Evolutionary conservation across 805 yeast genomes (phyloP), one percentile per base, ranked within the genome.

Genomic region (Vanderwaltozyma tropicalis): DNA sequence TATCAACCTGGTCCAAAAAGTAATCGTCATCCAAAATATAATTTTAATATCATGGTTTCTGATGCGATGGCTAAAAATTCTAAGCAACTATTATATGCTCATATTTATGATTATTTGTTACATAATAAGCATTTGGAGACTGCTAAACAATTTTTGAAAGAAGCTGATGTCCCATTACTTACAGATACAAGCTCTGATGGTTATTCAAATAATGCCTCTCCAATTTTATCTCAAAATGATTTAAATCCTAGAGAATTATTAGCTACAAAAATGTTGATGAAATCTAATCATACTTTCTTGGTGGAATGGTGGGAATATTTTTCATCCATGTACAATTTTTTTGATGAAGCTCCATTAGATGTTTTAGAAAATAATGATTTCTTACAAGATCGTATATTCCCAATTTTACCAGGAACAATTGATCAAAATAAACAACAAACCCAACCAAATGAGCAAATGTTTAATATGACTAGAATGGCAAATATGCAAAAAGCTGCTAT

Each of bases 271-370:
- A 66, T 64, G 67, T 50, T 67, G 27, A 63, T 64, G 59, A 57
- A 64, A 24, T 58, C 67, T 1, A 62, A 64, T 4, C 73, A 70
- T 16, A 64, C 75, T 0, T 71, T 72, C 42, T 50, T 74, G 12
- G 51, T 69, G 34, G 78, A 74, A 44, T 74, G 80, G 80, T 74
- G 78, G 76, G 64, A 67, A 35, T 37, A 38, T 20, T 48, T 74
- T 12, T 68, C 74, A 71, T 60, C 70, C 13, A 40, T 69, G n/a
- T 74, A 71, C 44, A 60, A 68, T 9, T 67, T 63, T 36, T 64
- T 72, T 5, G 63, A 65, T 37, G 52, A 52, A 4, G 52, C 61
- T 1, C 59, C 62, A 9, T 34, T 47, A 14, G 50, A 49, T 38
- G 44, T 52, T 28, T 29, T 64, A 20, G 17, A 20, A 28, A 35